Conservation (phyloP, 108 stramenopile species). For the Cyclotella baltica region DNA sequence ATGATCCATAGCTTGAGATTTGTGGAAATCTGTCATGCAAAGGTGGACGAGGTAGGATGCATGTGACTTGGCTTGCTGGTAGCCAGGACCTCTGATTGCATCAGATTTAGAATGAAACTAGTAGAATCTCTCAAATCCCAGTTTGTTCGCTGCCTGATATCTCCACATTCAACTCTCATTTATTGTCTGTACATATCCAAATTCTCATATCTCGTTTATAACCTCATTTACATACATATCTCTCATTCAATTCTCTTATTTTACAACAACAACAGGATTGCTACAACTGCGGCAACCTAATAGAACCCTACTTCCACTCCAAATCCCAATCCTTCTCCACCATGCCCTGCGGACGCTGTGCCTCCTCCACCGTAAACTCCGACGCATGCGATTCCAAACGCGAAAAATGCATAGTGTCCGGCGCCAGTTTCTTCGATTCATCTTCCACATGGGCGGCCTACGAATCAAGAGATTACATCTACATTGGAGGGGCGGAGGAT, state of each 20-base stretch:
- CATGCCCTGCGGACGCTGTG: conserved; percentile 55
- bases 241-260: not conserved
- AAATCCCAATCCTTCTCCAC: conserved; percentile 35
- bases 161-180: no score
- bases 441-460: conserved; percentile 55
- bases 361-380: conserved; percentile 9
- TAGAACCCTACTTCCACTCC: conserved; percentile 34
- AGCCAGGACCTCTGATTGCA: no score
- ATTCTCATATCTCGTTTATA: no score
- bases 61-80: no score
- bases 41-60: no score
- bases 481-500: conserved; percentile 47
- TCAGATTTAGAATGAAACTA: no score
- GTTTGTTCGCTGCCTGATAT: no score
- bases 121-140: no score
- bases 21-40: no score
- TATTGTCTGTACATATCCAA: no score
- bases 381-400: conserved; percentile 38
- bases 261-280: no score
- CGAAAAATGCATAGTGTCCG: conserved; percentile 23
- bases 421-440: conserved; percentile 33
- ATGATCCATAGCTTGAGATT: no score
- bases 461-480: conserved; percentile 53
- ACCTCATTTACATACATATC: not conserved
- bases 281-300: conserved; percentile 41